A percentile compares a stretch with the other conserved stretches of the same genome.
These are phyloP conservation scores for Arabidopsis arenosa DNA, from an alignment of 345 rosid species.

Conservation along the genomic window DNA sequence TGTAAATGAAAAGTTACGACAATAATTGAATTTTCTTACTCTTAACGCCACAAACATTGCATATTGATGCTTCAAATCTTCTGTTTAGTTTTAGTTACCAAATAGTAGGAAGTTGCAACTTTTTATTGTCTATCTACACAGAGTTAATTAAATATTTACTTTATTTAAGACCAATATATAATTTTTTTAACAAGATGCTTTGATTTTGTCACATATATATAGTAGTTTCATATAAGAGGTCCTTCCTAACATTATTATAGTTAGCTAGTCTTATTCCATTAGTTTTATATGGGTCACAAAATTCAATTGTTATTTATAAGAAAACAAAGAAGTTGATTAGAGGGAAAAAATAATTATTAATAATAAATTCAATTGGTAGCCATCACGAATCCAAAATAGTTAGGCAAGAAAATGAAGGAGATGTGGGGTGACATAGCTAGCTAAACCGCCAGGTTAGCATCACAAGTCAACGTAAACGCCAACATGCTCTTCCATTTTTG, in stretches of 20 bases:
- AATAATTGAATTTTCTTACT: neutral
- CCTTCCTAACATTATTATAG: neutral
- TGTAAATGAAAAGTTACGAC: neutral
- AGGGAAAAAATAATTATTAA: neutral
- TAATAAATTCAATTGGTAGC: conserved; percentile 10
- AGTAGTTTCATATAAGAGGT: neutral
- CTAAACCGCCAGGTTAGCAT: conserved; percentile 24
- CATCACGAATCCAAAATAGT: conserved; percentile 25
- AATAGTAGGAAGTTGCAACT: neutral
- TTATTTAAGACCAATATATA: neutral
- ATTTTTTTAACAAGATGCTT: neutral
- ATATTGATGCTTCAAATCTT: neutral
- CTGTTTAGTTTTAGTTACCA: neutral
- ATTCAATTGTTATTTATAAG: conserved; percentile 7
- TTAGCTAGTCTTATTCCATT: conserved; percentile 32
- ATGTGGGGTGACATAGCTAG: conserved; percentile 11
- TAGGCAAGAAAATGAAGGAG: conserved; percentile 36
- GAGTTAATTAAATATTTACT: neutral
- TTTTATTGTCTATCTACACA: neutral
- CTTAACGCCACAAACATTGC: neutral
- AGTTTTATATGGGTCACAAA: neutral
- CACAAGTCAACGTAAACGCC: conserved; percentile 30
- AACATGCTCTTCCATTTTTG: neutral
- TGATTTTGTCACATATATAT: neutral
- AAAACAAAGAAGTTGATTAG: conserved; percentile 10